These are phyloP conservation scores for Oryza rufipogon DNA, from an alignment of 176 grass and related monocot species.

Conservation along the genomic window DNA sequence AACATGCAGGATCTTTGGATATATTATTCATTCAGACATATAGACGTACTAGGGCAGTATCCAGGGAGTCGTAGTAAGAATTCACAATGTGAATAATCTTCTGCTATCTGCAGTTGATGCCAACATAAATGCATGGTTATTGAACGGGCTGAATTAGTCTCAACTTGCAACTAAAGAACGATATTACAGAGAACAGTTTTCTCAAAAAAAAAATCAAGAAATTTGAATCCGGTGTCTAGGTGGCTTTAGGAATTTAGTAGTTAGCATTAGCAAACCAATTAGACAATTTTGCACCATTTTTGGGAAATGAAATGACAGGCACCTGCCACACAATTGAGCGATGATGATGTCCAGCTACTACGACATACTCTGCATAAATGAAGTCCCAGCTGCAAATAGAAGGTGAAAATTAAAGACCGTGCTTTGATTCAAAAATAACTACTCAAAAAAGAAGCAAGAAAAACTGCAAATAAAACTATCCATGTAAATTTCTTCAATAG, in stretches of 20 bases:
- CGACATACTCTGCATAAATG: conserved; percentile 96
- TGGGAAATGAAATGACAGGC: conserved; percentile 16
- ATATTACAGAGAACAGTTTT: not conserved
- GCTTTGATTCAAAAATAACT: not conserved
- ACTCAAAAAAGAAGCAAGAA: too few species aligned
- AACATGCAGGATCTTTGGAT: not conserved
- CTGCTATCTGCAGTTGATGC: conserved; percentile 72
- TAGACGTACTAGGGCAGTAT: conserved; percentile 92
- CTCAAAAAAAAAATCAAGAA: not conserved
- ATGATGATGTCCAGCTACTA: conserved; percentile 86
- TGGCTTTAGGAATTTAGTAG: not conserved
- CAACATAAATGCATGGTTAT: conserved; percentile 25
- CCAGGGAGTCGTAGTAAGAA: conserved; percentile 95
- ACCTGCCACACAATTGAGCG: conserved; percentile 98
- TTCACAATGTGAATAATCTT: conserved; percentile 94
- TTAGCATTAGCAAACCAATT: not conserved
- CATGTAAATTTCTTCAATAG: not conserved
- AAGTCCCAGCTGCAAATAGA: conserved; percentile 86
- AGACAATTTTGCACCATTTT: not conserved
- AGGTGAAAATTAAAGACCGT: conserved; percentile 19
- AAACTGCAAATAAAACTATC: not conserved
- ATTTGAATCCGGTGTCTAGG: not conserved
- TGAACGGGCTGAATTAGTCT: not conserved
- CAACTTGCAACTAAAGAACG: not conserved
- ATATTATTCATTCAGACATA: conserved; percentile 18